Base-by-base conservation (phyloP, 352 stramenopile genomes). In the Aphanomyces cochlioides region DNA sequence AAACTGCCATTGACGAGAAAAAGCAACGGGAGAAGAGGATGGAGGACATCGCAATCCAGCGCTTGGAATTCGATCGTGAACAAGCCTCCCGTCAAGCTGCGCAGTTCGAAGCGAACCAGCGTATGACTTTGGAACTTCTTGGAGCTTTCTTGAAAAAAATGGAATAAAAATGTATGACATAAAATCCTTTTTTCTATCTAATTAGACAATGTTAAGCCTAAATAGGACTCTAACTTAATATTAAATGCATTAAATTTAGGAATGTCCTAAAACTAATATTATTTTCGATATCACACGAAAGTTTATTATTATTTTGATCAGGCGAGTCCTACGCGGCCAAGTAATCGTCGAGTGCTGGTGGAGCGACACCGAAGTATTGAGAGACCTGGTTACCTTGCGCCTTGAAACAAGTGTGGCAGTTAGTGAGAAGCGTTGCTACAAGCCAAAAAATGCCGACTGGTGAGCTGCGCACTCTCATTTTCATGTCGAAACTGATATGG, bases 351-450 rank as follows among this genome's bases (percentile, higher is more conserved):
- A 61, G n/a, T 6, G 54, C 39, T 41, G 8, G 57, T 21, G 57
- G 57, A 6, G 47, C 36, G 13, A 47, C 13, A 47, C 13, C 39
- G 57, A 65, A 65, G 38, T 65, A 48, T 15, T 36, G 47, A 39
- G 57, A 65, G 13, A 48, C 48, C 28, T 45, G 34, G 19, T 45
- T 65, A 13, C 57, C 57, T 15, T 15, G 34, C 57, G 21, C 37
- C 38, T 65, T 17, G 36, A 48, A 47, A 19, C 34, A 65, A 12
- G 57, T 65, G 37, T 47, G 57, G 57, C 57, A 65, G 17, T 65
- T 65, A 4, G 57, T 48, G 8, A 65, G 38, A n/a, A 65, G 38
- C 12, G 39, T 36, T 8, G n/a, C 36, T 12, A n/a, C 36, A 28
- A 48, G 13, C 57, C 57, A 65, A 47, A 47, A 47, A n/a, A 43